Evolutionary conservation across 768 basidiomycete genomes (phyloP), one percentile per base, ranked within the genome.

Genomic region (Psilocybe subaeruginosa): DNA sequence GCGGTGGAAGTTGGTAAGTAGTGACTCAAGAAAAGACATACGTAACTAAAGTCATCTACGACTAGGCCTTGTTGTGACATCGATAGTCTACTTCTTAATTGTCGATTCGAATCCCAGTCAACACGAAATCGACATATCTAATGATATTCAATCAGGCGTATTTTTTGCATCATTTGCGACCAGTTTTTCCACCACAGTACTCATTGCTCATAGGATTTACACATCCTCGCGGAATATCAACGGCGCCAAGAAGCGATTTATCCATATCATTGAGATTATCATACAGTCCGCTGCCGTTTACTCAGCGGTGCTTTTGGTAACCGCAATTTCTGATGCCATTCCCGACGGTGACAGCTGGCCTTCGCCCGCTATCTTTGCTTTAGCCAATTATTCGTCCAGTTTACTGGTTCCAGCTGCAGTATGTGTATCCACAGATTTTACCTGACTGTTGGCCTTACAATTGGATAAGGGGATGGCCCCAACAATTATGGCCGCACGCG

Each of bases 271-370:
- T 16, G 58, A 59, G 33, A 31, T 59, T 1, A 46, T 53, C 3
- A 27, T 54, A 9, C 58, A 59, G 29, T 53, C 58, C 3, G 58
- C 58, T 1, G 58, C 58, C 19, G 51, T 52, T 3, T 59, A 59
- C n/a, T 52, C 58, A 11, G 41, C 52, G 3, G 58, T 54, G 6
- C 46, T 52, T n/a, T 49, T 59, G 9, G 11, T 59, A 8, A 31
- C 51, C 8, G 58, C 51, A 3, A 54, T 59, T 17, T 46, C 51
- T 9, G 52, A 41, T 17, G 52, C 17, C 5, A 35, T 59, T 11
- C 52, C 58, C 1, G 6, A 31, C n/a, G 19, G 14, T 16, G 52
- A 19, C 7, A 29, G 14, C 9, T 51, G 41, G 17, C 50, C 51
- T 9, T n/a, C 37, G 16, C 14, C n/a, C 3, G 16, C 33, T n/a